These are phyloP conservation scores for Backusella morwellensis DNA, from an alignment of 192 early-diverging fungal species.

Conservation along the genomic window DNA sequence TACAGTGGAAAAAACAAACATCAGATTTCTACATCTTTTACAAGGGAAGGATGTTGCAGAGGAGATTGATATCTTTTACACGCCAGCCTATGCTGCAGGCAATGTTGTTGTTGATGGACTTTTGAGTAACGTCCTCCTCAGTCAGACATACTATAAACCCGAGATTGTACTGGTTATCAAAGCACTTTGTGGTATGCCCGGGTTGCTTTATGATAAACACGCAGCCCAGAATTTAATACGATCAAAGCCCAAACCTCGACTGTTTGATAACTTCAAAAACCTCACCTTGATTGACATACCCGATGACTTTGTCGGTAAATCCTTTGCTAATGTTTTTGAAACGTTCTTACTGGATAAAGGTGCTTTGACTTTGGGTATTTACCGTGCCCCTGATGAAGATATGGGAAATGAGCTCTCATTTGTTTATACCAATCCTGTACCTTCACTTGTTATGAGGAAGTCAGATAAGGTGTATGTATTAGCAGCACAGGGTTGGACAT, in stretches of 20 bases:
- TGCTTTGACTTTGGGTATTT: conserved; percentile 54
- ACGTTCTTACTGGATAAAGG: conserved; percentile 48
- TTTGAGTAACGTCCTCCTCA: conserved; percentile 51
- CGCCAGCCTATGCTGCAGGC: conserved; percentile 65
- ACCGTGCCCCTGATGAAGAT: conserved; percentile 40
- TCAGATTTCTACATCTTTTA: conserved; percentile 52
- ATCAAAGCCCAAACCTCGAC: neutral
- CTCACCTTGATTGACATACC: conserved; percentile 46
- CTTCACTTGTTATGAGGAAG: conserved; percentile 47
- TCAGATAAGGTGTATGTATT: conserved; percentile 64
- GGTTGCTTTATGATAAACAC: conserved; percentile 8
- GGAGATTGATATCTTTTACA: conserved; percentile 45
- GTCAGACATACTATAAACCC: conserved; percentile 52
- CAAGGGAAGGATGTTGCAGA: conserved; percentile 34
- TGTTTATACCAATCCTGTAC: conserved; percentile 68
- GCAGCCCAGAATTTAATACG: neutral
- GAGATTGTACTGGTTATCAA: conserved; percentile 61
- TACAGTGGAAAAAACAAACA: conserved; percentile 49
- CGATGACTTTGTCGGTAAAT: conserved; percentile 39
- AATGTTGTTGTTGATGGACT: conserved; percentile 55
- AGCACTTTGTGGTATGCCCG: conserved; percentile 57
- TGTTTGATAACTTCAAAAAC: conserved; percentile 22
- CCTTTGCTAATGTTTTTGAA: conserved; percentile 52
- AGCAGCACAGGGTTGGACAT: conserved; percentile 11
- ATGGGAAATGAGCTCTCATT: conserved; percentile 61